phyloP scores from a whole-genome alignment of 163 green algal genomes.

The Prototheca stagnorum region DNA sequence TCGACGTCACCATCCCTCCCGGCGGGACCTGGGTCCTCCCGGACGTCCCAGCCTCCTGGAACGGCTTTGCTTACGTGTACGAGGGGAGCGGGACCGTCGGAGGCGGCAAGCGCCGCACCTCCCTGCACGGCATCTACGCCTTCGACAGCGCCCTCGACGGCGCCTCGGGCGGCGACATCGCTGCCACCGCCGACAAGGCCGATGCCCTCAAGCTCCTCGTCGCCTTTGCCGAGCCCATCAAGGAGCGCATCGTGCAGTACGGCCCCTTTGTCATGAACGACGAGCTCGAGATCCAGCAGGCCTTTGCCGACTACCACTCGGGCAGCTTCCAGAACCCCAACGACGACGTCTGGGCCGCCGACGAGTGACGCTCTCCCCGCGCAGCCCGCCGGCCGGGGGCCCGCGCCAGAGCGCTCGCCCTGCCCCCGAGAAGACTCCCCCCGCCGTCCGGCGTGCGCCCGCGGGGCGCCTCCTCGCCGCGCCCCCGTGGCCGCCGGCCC shows the following conservation, averaged over 20 bases:
- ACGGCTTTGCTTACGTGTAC: conserved; percentile 68
- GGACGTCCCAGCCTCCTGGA: conserved; percentile 31
- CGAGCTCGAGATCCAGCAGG: conserved; percentile 52
- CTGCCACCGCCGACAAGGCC: conserved; percentile 7
- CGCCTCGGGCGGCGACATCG: conserved; percentile 17
- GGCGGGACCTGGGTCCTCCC: conserved; percentile 26
- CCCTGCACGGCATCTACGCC: too few species aligned
- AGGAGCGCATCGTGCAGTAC: conserved; percentile 68
- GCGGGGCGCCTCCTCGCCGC: too few species aligned
- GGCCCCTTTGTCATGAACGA: conserved; percentile 62
- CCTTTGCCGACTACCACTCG: conserved; percentile 49
- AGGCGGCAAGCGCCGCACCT: conserved; percentile 24
- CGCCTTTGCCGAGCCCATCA: conserved; percentile 60
- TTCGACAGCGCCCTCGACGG: too few species aligned
- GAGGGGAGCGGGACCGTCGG: conserved; percentile 52
- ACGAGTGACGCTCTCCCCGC: too few species aligned
- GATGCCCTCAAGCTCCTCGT: conserved; percentile 64
- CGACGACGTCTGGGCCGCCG: conserved; percentile 39
- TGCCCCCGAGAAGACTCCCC: neutral
- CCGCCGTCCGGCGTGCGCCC: too few species aligned
- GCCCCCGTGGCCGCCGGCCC: too few species aligned
- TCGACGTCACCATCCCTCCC: conserved; percentile 53
- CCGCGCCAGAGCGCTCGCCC: neutral
- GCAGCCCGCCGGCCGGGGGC: too few species aligned
- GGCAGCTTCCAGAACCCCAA: conserved; percentile 53